Evolutionary conservation across 2,329 filamentous ascomycete genomes (phyloP).

Genomic region (Aspergillus sp.): DNA sequence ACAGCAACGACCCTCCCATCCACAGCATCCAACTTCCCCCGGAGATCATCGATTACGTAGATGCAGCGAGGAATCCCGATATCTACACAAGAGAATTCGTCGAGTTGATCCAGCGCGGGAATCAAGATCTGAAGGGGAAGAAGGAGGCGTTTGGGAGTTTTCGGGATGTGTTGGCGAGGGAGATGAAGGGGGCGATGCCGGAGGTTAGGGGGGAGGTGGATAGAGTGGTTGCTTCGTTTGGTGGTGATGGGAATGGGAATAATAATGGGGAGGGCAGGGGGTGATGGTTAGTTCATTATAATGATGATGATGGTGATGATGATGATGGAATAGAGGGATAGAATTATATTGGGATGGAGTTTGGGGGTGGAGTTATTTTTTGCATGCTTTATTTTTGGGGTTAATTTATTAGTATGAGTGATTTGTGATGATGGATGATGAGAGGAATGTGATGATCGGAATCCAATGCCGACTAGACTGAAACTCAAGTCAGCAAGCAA

Average conservation of each 20-base stretch:
- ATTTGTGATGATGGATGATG: background rate
- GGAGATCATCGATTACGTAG: constrained; percentile 65
- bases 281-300: background rate
- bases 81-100: constrained; percentile 69
- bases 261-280: background rate
- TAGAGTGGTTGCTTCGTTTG: background rate
- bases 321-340: background rate
- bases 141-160: constrained; percentile 61
- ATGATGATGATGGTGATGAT: too few relatives aligned
- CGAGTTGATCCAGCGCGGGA: constrained; percentile 63
- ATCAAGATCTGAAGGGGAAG: constrained; percentile 64
- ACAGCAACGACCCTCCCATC: constrained; percentile 45
- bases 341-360: background rate
- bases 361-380: constrained; percentile 15
- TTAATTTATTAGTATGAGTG: background rate
- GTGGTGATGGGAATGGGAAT: background rate
- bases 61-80: constrained; percentile 64
- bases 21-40: constrained; percentile 58
- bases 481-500: background rate
- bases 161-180: constrained; percentile 59
- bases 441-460: background rate
- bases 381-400: background rate
- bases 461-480: background rate
- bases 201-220: constrained; percentile 35
- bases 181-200: constrained; percentile 61